These are phyloP conservation scores for Russula olivacea DNA, from an alignment of 768 basidiomycete species.

Conservation along the genomic window DNA sequence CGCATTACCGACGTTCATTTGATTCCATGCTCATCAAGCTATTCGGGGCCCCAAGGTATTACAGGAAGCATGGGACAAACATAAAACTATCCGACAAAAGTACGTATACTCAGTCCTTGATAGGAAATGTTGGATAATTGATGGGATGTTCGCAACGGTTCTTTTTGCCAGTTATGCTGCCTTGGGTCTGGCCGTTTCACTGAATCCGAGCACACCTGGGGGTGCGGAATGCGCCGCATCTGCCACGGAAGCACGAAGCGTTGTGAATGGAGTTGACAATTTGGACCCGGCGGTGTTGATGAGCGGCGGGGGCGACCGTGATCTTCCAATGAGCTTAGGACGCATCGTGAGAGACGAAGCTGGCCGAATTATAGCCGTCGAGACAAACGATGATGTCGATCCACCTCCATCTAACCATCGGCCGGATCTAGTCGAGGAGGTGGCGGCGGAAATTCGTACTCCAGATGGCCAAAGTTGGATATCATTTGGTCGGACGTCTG, in stretches of 20 bases:
- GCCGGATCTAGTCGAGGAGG: constrained; percentile 14
- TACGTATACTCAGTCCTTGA: constrained; percentile 36
- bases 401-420: background rate
- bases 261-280: constrained; percentile 14
- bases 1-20: constrained; percentile 15
- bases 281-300: background rate
- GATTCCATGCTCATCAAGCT: constrained; percentile 38
- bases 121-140: constrained; percentile 18
- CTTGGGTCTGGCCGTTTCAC: constrained; percentile 63
- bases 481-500: constrained; percentile 9
- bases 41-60: constrained; percentile 77
- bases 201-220: constrained; percentile 64
- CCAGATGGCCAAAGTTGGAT: constrained; percentile 16
- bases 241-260: constrained; percentile 20
- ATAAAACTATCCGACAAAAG: constrained; percentile 91
- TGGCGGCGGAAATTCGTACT: constrained; percentile 4
- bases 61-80: constrained; percentile 82
- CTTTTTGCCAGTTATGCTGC: constrained; percentile 55
- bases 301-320: background rate
- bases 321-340: constrained; percentile 14
- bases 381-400: constrained; percentile 16
- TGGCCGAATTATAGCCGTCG: constrained; percentile 18
- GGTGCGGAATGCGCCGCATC: constrained; percentile 48
- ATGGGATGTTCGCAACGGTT: constrained; percentile 17
- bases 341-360: constrained; percentile 21